Conservation (phyloP, 805 yeast genomes). For the Kodamaea kakaduensis region DNA sequence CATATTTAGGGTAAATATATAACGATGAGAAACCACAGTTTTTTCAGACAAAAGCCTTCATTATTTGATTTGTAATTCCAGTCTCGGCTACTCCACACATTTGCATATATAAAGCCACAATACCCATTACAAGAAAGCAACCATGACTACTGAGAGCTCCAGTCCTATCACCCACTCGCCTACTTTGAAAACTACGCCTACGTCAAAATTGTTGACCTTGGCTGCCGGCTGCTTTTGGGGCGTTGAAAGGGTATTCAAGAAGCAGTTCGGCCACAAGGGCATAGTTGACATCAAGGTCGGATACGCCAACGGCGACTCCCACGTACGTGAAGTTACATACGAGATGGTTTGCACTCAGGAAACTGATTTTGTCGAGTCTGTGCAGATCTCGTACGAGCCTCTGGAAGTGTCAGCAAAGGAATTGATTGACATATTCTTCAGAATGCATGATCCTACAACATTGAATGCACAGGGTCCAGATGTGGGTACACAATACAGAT, state of each 20-base stretch:
- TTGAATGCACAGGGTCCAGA: conserved; percentile 83
- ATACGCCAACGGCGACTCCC: conserved; percentile 78
- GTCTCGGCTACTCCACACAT: conserved; percentile 3
- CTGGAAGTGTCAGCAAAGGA: conserved; percentile 51
- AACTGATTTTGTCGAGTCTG: conserved; percentile 77
- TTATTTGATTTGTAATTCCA: conserved; percentile 2
- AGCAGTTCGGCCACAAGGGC: conserved; percentile 61
- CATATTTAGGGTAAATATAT: conserved; percentile 2
- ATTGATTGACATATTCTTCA: conserved; percentile 77
- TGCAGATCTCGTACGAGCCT: conserved; percentile 84
- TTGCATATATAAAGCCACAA: conserved; percentile 1
- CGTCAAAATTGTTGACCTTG: conserved; percentile 36
- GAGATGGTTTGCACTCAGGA: conserved; percentile 68
- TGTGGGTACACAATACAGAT: conserved; percentile 83
- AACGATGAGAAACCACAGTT: conserved; percentile 6
- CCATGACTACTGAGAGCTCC: conserved; percentile 8
- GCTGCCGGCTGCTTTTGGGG: conserved; percentile 84
- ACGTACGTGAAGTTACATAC: conserved; percentile 43
- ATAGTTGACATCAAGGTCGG: conserved; percentile 81
- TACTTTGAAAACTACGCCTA: conserved; percentile 29
- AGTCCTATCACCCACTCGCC: conserved; percentile 23
- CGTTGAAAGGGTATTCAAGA: conserved; percentile 76
- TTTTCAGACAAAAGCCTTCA: background rate
- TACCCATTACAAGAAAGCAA: background rate
- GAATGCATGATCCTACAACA: conserved; percentile 93